phyloP scores from a whole-genome alignment of 306 rosid genomes.

The Vigna angularis region DNA sequence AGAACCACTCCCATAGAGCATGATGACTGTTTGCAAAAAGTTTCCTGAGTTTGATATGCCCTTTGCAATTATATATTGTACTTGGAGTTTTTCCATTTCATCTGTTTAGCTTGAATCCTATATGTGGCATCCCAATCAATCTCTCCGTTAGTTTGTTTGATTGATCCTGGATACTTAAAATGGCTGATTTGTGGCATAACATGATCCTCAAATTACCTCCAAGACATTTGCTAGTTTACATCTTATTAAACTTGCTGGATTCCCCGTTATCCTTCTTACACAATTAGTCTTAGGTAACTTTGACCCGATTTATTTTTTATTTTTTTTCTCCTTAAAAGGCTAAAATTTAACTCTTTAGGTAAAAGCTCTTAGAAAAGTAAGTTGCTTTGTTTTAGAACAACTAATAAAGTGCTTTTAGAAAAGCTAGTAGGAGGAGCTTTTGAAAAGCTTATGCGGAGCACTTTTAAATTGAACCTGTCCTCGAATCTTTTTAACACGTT shows the following conservation, averaged over 20 bases:
- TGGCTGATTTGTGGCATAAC: neutral
- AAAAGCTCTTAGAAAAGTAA: neutral
- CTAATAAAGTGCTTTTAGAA: neutral
- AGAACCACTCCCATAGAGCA: neutral
- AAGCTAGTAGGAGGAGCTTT: neutral
- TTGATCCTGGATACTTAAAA: neutral
- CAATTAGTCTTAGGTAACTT: neutral
- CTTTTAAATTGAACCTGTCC: neutral
- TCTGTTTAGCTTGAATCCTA: neutral
- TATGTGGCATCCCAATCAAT: slow-evolving; percentile 9
- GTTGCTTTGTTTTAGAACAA: neutral
- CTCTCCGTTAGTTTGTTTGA: neutral
- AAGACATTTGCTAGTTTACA: neutral
- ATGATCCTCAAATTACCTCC: slow-evolving; percentile 11
- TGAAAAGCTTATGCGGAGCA: neutral
- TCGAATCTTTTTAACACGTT: neutral
- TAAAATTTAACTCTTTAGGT: neutral
- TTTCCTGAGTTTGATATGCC: neutral
- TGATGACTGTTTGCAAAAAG: neutral
- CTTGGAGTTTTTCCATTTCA: slow-evolving; percentile 6
- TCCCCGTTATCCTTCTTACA: neutral
- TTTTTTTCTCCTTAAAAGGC: neutral
- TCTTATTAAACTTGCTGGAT: neutral
- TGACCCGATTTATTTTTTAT: neutral
- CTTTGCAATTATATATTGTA: neutral